Evolutionary conservation across 768 basidiomycete genomes (phyloP), one percentile per base, ranked within the genome.

Genomic region (Sarcodon aspratus): DNA sequence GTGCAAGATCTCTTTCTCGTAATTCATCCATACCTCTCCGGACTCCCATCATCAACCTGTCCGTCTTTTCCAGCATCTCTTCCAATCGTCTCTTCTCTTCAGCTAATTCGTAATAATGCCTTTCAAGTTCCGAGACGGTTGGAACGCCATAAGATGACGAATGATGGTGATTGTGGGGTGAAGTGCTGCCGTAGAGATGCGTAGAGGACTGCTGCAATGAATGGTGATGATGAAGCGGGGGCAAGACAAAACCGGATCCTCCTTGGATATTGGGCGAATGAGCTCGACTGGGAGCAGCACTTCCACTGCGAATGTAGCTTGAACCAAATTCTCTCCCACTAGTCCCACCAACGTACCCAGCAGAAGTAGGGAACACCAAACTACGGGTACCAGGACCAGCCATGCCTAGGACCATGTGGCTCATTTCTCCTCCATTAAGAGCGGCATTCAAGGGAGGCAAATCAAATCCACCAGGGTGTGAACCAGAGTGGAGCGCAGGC

Each of bases 1-100:
- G 45, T 32, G 56, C 59, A 43, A 56, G 66, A 45, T 61, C 54
- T 35, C 53, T 54, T 40, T 55, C 73, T 55, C 76, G 69, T 76
- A 86, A 79, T 60, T 90, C 86, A 48, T 89, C 87, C 56, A 91
- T 68, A 18, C 79, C 83, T 55, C 80, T 73, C 69, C 79, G 79
- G 60, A 91, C 68, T 18, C 80, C 78, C 35, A 66, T 71, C 73
- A 91, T 79, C 66, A 91, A 63, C 61, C 74, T 65, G 48, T 89
- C 83, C 56, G 87, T 91, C 65, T 72, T 76, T 54, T 80, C 75
- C 50, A 88, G 63, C 78, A 91, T 72, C 60, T 85, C 85, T 63
- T 87, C 76, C 66, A 84, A 68, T 60, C 73, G 67, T 57, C 67
- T 68, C 63, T 79, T 78, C 59, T 85, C 74, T 56, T 81, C 78